These are phyloP conservation scores for Lobulomyces angularis DNA, from an alignment of 192 early-diverging fungal genomes.

Conservation along the genomic window DNA sequence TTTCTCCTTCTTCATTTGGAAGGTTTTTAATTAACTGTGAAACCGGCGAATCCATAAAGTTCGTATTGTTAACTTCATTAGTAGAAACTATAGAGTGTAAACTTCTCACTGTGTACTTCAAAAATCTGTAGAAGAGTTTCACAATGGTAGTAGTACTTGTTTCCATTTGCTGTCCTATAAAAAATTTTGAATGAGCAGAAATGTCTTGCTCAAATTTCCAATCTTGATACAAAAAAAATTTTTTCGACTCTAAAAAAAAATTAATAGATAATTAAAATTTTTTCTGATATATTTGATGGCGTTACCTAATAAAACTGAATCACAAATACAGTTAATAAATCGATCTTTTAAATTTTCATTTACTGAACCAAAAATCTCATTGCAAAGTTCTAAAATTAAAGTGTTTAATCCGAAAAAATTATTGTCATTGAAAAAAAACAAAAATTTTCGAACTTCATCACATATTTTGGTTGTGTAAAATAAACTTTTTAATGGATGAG, in stretches of 20 bases:
- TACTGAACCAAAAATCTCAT: constrained; percentile 52
- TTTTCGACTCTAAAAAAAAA: constrained; percentile 44
- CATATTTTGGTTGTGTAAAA: too few relatives aligned
- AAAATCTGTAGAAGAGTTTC: constrained; percentile 54
- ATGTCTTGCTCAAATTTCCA: constrained; percentile 44
- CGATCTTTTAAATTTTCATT: constrained; percentile 61
- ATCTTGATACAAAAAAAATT: constrained; percentile 60
- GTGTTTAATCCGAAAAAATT: too few relatives aligned
- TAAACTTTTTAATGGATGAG: too few relatives aligned
- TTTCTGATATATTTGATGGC: too few relatives aligned
- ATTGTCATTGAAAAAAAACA: too few relatives aligned
- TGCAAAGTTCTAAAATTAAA: too few relatives aligned
- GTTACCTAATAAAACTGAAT: constrained; percentile 66
- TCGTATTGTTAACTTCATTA: too few relatives aligned
- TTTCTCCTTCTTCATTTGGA: too few relatives aligned
- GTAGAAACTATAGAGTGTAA: constrained; percentile 43
- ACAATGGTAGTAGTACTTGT: constrained; percentile 48
- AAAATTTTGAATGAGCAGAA: constrained; percentile 1
- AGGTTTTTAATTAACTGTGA: too few relatives aligned
- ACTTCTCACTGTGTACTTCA: constrained; percentile 49
- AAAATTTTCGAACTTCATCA: too few relatives aligned
- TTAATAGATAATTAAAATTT: constrained; percentile 1
- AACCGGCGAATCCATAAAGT: too few relatives aligned
- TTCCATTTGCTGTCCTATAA: constrained; percentile 2
- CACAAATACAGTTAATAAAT: constrained; percentile 62